Evolutionary conservation across 495 filamentous ascomycete genomes (phyloP), one percentile per base, ranked within the genome.

Genomic region (Aspergillus mulundensis): DNA sequence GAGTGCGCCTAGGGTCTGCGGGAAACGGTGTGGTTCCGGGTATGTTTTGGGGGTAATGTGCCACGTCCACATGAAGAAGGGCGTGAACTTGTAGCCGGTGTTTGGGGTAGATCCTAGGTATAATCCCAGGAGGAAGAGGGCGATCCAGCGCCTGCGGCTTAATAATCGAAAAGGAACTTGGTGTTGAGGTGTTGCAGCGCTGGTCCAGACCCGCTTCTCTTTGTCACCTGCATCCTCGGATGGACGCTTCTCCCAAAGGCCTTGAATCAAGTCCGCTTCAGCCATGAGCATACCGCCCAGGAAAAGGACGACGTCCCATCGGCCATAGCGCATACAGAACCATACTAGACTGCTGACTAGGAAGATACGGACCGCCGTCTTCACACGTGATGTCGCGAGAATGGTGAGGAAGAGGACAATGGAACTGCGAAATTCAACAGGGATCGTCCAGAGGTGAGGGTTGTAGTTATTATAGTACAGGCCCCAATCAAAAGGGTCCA

Each of bases 401-500:
- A 83, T 73, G 1, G 76, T 74, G 43, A 86, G 61, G 66, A 89
- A 89, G 4, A 89, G 73, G 44, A 86, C 70, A 57, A 89, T 79
- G 8, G 83, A 86, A 56, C 78, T 78, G 48, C 82, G 74, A 57
- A 87, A 86, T 63, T 89, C 86, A 23, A 88, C 78, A 0, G 86
- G 85, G n/a, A 89, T 86, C 21, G 86, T 89, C 86, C 86, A 89
- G 0, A 88, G 70, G 56, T 87, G 84, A 5, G 84, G 79, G 49
- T 88, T 85, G 60, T 87, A 86, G 23, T 80, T 75, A 42, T 76
- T 74, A 64, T 84, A 77, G 50, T 77, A 79, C 0, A 73, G 56
- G 18, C 73, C 72, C 78, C 81, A 84, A 21, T 75, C 67, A 70
- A 81, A 84, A 16, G 77, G 76, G 65, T 82, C 77, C 59, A 73